Evolutionary conservation across 306 rosid genomes (phyloP).

Genomic region (Quercus robur): DNA sequence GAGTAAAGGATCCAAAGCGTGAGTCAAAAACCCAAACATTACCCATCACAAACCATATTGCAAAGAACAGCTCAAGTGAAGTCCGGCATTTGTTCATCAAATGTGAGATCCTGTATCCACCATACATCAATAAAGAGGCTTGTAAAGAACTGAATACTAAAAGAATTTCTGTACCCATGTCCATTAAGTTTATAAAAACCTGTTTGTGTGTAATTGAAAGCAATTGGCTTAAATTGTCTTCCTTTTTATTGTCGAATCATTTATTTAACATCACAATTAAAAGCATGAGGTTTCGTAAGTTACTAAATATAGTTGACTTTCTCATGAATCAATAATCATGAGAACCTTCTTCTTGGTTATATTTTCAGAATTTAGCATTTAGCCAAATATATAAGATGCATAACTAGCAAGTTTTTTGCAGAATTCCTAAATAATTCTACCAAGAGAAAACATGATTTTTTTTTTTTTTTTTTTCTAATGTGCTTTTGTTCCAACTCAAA

Average conservation of each 20-base stretch:
- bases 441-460: background rate
- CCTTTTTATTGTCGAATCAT: background rate
- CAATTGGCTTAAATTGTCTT: background rate
- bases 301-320: background rate
- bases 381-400: background rate
- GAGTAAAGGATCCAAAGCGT: constrained; percentile 67
- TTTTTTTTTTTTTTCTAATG: background rate
- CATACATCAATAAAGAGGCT: background rate
- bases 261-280: background rate
- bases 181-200: background rate
- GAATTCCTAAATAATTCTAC: background rate
- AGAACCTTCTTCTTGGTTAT: background rate
- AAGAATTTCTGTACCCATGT: background rate
- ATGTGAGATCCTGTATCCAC: constrained; percentile 58
- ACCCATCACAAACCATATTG: constrained; percentile 99
- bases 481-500: background rate
- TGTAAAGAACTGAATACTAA: no score
- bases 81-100: constrained; percentile 79
- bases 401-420: background rate
- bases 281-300: background rate
- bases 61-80: constrained; percentile 88
- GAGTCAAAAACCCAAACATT: constrained; percentile 94
- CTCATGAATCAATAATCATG: background rate
- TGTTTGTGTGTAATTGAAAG: background rate
- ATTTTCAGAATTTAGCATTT: background rate